Conservation (phyloP, 345 rosid genomes). For the Aquilaria yunnanensis region DNA sequence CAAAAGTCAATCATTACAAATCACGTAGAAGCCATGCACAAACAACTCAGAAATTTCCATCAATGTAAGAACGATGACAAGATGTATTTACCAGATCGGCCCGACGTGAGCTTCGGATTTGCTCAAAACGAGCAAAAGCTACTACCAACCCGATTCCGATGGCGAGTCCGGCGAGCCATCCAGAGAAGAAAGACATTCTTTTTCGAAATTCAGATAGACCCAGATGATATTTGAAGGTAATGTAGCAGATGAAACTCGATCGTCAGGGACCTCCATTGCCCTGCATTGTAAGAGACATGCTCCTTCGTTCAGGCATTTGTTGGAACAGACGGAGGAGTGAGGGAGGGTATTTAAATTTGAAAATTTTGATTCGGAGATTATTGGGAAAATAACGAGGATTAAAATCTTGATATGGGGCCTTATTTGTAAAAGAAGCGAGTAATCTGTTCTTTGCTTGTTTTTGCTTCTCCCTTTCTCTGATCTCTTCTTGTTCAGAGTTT, state of each 20-base stretch:
- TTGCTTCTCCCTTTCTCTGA: background rate
- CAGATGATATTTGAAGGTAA: background rate
- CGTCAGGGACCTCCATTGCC: conserved; percentile 1
- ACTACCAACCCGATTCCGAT: conserved; percentile 52
- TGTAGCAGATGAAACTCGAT: background rate
- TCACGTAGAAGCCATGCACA: no score
- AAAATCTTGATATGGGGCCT: background rate
- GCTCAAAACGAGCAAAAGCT: conserved; percentile 53
- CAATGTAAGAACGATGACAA: background rate
- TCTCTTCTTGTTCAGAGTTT: background rate
- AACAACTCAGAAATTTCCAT: no score
- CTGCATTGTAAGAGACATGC: background rate
- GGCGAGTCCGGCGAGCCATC: conserved; percentile 43
- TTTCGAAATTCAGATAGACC: background rate
- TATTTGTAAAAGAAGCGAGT: background rate
- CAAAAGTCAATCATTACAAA: background rate
- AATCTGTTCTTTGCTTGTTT: conserved; percentile 5
- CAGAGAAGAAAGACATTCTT: conserved; percentile 42
- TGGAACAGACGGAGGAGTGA: background rate
- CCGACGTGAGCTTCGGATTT: conserved; percentile 49
- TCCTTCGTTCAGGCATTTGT: background rate
- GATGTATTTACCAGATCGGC: conserved; percentile 36
- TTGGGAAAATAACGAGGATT: background rate
- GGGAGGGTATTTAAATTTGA: background rate
- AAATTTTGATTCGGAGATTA: background rate